These are phyloP conservation scores for Gonapodya prolifera DNA, from an alignment of 192 early-diverging fungal species.

Conservation along the genomic window DNA sequence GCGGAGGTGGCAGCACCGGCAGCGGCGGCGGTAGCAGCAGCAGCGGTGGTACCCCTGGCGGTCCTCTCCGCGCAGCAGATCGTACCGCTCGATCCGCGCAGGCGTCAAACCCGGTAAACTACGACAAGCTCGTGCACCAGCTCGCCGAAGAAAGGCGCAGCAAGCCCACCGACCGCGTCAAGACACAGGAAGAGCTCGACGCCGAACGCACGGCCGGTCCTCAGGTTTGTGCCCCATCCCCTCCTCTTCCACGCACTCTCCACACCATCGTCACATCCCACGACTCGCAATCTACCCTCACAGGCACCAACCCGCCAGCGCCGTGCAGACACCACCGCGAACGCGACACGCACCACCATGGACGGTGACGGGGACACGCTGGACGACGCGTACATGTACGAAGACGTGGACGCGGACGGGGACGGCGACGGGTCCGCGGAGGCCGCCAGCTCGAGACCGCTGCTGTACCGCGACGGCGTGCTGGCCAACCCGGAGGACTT, in stretches of 20 bases:
- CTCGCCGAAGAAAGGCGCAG: conserved; percentile 75
- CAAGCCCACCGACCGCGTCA: conserved; percentile 75
- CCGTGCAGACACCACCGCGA: conserved; percentile 83
- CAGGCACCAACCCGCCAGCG: conserved; percentile 33
- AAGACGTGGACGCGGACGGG: too few relatives aligned
- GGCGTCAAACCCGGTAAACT: too few relatives aligned
- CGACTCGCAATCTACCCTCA: conserved; percentile 4
- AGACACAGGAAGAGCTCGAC: conserved; percentile 88
- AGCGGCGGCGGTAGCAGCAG: background rate
- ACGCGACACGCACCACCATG: conserved; percentile 9
- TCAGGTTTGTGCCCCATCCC: too few relatives aligned
- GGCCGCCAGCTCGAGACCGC: conserved; percentile 17
- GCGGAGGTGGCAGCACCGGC: background rate
- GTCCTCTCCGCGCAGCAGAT: too few relatives aligned
- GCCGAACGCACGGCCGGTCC: conserved; percentile 69
- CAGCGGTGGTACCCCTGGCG: background rate
- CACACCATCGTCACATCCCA: background rate
- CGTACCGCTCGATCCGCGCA: too few relatives aligned
- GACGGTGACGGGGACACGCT: background rate
- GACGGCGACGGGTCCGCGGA: too few relatives aligned
- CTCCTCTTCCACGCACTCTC: background rate
- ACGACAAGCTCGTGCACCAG: conserved; percentile 72
- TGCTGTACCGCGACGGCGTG: conserved; percentile 34
- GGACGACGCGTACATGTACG: too few relatives aligned
- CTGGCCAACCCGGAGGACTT: conserved; percentile 38